Conservation (phyloP, 306 rosid species). For the Rubus parviflorus region DNA sequence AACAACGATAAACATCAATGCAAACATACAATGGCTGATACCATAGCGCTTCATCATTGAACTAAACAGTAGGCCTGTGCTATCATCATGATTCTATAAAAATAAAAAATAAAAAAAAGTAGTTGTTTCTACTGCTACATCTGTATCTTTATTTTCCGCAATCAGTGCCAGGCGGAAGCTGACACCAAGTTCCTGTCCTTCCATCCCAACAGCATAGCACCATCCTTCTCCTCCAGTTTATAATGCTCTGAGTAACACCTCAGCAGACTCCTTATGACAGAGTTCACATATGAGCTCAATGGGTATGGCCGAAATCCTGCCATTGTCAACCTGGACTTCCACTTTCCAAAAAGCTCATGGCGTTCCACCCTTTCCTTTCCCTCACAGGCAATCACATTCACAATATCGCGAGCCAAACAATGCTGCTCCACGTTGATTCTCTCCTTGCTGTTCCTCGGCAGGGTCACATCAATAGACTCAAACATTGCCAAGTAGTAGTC, state of each 20-base stretch:
- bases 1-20: background rate
- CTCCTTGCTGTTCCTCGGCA: constrained; percentile 66
- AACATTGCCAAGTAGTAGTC: constrained; percentile 89
- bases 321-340: constrained; percentile 92
- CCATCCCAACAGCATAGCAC: constrained; percentile 96
- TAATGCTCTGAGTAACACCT: constrained; percentile 78
- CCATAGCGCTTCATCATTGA: background rate
- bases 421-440: constrained; percentile 88
- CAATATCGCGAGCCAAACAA: constrained; percentile 82
- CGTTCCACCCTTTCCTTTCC: constrained; percentile 87
- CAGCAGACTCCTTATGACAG: constrained; percentile 64
- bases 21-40: background rate
- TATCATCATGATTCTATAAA: constrained; percentile 3
- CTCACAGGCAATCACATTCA: constrained; percentile 85
- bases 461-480: constrained; percentile 82
- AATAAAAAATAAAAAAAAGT: background rate
- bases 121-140: constrained; percentile 24
- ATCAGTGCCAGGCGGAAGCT: constrained; percentile 90
- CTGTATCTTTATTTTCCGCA: constrained; percentile 22
- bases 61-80: background rate
- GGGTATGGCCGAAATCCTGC: constrained; percentile 81
- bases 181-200: constrained; percentile 78
- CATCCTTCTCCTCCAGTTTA: constrained; percentile 72
- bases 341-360: constrained; percentile 90
- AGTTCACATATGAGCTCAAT: constrained; percentile 81